Conservation (phyloP, 805 yeast genomes). For the Sungouiella blattae region DNA sequence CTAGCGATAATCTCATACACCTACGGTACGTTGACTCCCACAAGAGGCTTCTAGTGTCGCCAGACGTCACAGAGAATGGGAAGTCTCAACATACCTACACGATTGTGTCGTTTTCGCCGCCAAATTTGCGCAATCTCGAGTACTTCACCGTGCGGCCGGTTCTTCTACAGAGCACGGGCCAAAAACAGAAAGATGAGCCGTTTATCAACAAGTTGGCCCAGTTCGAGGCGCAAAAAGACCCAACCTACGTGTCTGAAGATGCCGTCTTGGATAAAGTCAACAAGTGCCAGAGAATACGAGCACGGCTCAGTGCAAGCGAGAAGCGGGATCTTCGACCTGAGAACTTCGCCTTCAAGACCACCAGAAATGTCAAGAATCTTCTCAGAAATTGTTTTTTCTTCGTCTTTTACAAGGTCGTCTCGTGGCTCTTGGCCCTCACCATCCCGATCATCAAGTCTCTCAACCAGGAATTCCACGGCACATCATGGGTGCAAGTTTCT, state of each 20-base stretch:
- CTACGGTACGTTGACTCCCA: not conserved
- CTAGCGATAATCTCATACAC: not conserved
- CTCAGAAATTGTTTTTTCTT: not conserved
- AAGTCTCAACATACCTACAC: too few species aligned
- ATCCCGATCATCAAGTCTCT: slow-evolving; percentile 12
- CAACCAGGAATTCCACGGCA: slow-evolving; percentile 21
- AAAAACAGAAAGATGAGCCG: slow-evolving; percentile 3
- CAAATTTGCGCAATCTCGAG: slow-evolving; percentile 66
- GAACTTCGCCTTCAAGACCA: not conserved
- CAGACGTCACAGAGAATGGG: not conserved
- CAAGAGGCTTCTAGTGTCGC: not conserved
- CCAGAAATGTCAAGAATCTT: not conserved
- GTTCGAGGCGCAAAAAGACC: not conserved
- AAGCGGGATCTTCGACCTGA: too few species aligned
- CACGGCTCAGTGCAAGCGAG: not conserved
- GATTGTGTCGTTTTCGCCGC: slow-evolving; percentile 58
- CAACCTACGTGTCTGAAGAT: slow-evolving; percentile 15
- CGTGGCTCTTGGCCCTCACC: not conserved
- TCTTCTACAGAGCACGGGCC: slow-evolving; percentile 48
- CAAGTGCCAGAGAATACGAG: slow-evolving; percentile 20
- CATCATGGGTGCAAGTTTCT: slow-evolving; percentile 41
- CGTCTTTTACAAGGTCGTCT: not conserved
- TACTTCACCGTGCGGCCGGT: slow-evolving; percentile 77
- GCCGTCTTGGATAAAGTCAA: slow-evolving; percentile 31
- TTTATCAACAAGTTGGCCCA: slow-evolving; percentile 5